Evolutionary conservation across 1,139 yeast genomes (phyloP), one percentile per base, ranked within the genome.

Genomic region (Candida anutae): DNA sequence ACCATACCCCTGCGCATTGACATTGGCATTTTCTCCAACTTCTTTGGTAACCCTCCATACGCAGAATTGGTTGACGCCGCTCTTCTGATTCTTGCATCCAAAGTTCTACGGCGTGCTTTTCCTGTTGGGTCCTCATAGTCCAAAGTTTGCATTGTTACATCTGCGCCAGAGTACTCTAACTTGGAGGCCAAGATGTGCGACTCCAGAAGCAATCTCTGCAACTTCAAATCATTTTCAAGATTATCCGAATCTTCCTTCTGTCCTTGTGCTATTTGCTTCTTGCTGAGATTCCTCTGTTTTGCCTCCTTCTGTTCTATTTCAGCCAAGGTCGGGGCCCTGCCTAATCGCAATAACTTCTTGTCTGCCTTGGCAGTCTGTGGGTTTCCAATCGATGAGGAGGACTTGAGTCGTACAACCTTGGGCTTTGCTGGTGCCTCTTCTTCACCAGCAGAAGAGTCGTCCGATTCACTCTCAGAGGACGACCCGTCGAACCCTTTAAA

Each of bases 1-100:
- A 82, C 62, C 79, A 88, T 80, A 2, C 95, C 95, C 46, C 81
- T 82, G 33, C 96, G 69, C 65, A 85, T 76, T 14, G 70, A 53
- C 88, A 90, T 87, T 10, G 98, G 95, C 74, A 84, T 81, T 28
- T 75, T 81, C 42, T 83, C 94, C 19, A 79, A 55, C 31, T 59
- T 73, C 31, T 56, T 48, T 24, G 67, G 59, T 35, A 50, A 33
- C 26, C 70, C 58, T 29, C 58, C 34, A 39, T 55, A 50, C 13
- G 55, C 45, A 0, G 77, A 70, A 45, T 77, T 77, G 0, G 47
- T 39, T 1, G 71, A 64, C 0, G 88, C 66, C 6, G 78, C 46
- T 15, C 62, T 57, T 18, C 76, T 60, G 31, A 88, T 60, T 31
- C 96, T 66, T 23, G 77, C 68, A 31, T 79, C 78, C 36, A 88